phyloP scores from a whole-genome alignment of 164 flowering plant genomes.

The Berberis vulgaris region DNA sequence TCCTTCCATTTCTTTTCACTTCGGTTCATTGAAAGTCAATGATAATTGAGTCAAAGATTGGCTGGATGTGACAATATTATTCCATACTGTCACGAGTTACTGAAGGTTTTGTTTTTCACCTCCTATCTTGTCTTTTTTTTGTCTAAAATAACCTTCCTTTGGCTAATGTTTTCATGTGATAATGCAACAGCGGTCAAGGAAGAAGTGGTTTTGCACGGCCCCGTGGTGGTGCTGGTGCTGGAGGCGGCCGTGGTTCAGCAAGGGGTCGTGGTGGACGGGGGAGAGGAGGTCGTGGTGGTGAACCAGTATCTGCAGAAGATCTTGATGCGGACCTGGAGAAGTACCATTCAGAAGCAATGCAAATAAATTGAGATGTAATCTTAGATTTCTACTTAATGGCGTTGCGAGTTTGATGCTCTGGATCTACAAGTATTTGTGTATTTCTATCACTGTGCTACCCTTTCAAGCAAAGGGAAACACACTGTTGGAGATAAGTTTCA shows the following conservation, averaged over 20 bases:
- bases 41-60: too few relatives aligned
- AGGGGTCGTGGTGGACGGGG: slow-evolving; percentile 10
- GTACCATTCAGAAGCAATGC: slow-evolving; percentile 60
- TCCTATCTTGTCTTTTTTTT: not conserved
- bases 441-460: slow-evolving; percentile 3
- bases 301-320: slow-evolving; percentile 46
- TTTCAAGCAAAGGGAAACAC: not conserved
- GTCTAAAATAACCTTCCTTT: not conserved
- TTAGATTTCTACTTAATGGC: not conserved
- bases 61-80: too few relatives aligned
- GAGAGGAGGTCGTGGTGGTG: slow-evolving; percentile 39
- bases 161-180: not conserved
- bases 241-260: slow-evolving; percentile 34
- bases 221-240: slow-evolving; percentile 32
- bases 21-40: too few relatives aligned
- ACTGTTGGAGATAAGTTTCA: too few relatives aligned
- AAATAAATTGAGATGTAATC: slow-evolving; percentile 31
- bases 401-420: slow-evolving; percentile 9
- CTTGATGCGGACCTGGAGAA: slow-evolving; percentile 69
- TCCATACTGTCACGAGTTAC: too few relatives aligned
- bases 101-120: not conserved
- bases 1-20: too few relatives aligned
- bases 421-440: slow-evolving; percentile 10
- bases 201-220: slow-evolving; percentile 39
- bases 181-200: slow-evolving; percentile 46